Base-by-base conservation (phyloP, 2,329 filamentous ascomycete genomes). In the Aquanectria penicillioides region DNA sequence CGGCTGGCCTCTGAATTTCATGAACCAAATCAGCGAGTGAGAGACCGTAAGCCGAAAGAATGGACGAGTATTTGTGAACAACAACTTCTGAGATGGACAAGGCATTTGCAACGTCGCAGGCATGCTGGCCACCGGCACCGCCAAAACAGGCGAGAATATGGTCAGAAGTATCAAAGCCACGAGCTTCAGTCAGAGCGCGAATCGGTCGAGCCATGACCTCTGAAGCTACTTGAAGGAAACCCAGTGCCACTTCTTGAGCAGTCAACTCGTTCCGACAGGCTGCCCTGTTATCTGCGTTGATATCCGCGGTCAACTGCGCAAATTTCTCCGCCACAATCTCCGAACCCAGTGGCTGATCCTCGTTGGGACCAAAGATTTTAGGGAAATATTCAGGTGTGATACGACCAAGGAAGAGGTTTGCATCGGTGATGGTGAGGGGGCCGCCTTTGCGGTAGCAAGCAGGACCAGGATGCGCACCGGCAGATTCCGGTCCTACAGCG, bases 401-500 rank as follows among this genome's bases (percentile, higher is more conserved):
- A 26, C 89, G 80, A 2, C 89, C 89, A 2, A 91, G 83, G 65
- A 89, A 86, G 2, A 91, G 72, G 63, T 91, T 92, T 0, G 89
- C 89, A 69, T 92, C 89, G 0, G 89, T 92, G 38, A 91, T 88
- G 1, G 89, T 90, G 9, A 91, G 73, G 11, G 89, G 88, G 0
- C 89, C 89, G 2, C 84, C 86, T 70, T 91, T 91, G n/a, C 89
- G 80, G 67, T 92, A 92, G 61, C 88, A 91, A 1, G 88, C 88
- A 3, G 89, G 89, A 0, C 89, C 89, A 3, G 89, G 89, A 69
- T 91, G 86, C 7, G 89, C 88, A 28, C 85, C 84, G 2, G 89
- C 88, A 23, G 86, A 90, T 66, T 92, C 89, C 1, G 90, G 90
- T 0, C 90, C 89, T 5, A 92, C 89, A 2, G 87, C 85, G 62